These are phyloP conservation scores for Cucurbitaria berberidis DNA, from an alignment of 2,329 filamentous ascomycete genomes.

Conservation along the genomic window DNA sequence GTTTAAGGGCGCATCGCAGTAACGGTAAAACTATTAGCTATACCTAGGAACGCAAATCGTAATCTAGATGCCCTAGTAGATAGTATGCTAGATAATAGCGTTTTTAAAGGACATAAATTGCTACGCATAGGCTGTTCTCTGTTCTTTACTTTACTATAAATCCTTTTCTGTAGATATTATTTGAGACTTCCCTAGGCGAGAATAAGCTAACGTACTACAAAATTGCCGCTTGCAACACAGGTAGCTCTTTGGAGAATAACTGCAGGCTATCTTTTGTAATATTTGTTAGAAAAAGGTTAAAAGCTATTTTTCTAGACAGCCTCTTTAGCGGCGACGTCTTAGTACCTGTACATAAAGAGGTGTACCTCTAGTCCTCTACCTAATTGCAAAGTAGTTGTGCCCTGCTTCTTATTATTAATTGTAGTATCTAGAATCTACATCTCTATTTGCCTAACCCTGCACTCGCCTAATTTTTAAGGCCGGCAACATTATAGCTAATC, in stretches of 20 bases:
- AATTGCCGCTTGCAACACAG: neutral
- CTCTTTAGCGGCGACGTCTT: neutral
- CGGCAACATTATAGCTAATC: neutral
- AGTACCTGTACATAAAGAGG: constrained; percentile 5
- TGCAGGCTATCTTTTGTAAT: too few species aligned
- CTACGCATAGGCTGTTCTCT: too few species aligned
- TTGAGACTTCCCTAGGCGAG: constrained; percentile 1
- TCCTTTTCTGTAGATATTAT: constrained; percentile 5
- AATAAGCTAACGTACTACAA: constrained; percentile 1
- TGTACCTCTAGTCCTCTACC: constrained; percentile 3
- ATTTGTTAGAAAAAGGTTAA: too few species aligned
- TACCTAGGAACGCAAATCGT: too few species aligned
- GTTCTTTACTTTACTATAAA: neutral
- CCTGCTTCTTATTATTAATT: constrained; percentile 3
- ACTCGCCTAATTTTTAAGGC: neutral
- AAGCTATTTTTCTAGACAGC: constrained; percentile 1
- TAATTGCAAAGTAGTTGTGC: neutral
- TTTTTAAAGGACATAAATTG: neutral
- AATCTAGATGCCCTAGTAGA: too few species aligned
- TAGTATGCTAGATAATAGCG: too few species aligned
- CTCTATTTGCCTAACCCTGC: neutral
- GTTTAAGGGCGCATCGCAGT: too few species aligned
- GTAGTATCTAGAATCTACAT: neutral
- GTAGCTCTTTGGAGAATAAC: too few species aligned
- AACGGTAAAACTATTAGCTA: too few species aligned